Conservation (phyloP, 139 green algal genomes). For the Pseudopediastrum boryanum region DNA sequence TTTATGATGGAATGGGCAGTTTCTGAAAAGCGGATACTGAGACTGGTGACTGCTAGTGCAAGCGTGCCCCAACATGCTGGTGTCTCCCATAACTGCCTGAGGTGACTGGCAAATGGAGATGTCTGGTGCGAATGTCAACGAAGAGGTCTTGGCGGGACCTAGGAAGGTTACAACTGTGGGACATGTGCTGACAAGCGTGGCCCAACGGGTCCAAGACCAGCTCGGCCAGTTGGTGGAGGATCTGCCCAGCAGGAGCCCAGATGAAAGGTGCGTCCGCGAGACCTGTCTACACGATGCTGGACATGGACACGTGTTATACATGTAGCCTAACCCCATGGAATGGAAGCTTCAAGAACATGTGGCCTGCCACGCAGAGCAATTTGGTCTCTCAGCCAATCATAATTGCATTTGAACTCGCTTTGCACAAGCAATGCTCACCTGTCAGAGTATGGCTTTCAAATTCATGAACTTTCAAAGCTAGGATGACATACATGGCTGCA, state of each 20-base stretch:
- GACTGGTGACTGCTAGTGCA: too few species aligned
- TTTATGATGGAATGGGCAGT: too few species aligned
- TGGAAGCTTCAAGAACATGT: neutral
- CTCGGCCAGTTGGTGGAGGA: conserved; percentile 8
- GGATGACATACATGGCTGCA: neutral
- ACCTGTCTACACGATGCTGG: neutral
- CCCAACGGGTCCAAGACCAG: conserved; percentile 5
- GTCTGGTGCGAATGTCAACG: too few species aligned
- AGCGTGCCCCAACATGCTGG: too few species aligned
- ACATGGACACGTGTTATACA: neutral
- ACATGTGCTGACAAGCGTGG: conserved; percentile 2
- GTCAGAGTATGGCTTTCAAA: neutral
- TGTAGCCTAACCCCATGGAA: neutral
- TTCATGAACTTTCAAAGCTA: neutral
- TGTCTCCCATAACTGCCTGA: too few species aligned
- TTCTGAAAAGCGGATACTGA: too few species aligned
- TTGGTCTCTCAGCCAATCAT: neutral
- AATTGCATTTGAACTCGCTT: neutral
- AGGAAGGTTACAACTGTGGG: neutral
- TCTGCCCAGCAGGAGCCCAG: neutral
- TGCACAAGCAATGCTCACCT: neutral
- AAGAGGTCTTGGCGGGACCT: neutral
- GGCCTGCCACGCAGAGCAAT: neutral
- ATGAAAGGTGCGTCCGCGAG: neutral
- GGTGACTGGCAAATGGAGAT: too few species aligned